Base-by-base conservation (phyloP, 495 filamentous ascomycete species). In the Neurospora intermedia region DNA sequence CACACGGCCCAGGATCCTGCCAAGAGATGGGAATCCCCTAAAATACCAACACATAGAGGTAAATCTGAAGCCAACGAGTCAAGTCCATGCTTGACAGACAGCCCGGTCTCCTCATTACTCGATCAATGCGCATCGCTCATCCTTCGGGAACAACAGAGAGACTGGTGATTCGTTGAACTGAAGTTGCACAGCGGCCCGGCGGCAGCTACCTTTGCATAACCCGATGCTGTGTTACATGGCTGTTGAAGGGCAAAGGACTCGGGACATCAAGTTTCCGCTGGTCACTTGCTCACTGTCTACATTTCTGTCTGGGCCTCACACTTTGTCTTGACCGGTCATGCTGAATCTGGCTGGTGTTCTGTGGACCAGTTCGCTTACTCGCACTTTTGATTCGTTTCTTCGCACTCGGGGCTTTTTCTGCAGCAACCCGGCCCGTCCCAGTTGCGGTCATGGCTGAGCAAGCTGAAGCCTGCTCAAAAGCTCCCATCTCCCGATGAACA, bases 361-460 rank as follows among this genome's bases (percentile, higher is more conserved):
- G 43, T 45, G 40, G 41, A 45, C 69, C 69, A 35, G 27, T 73
- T 81, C 80, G 80, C 80, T 81, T 81, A 80, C 46, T 20, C 31
- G 31, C 10, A 18, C 73, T 69, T 54, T 75, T 81, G 78, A 81
- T 81, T 81, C 77, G 80, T 71, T 66, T 66, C 54, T 62, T 35
- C 71, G 38, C 70, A 71, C 23, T 41, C 27, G 42, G 72, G 54
- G 43, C 40, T 46, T 45, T 59, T n/a, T 43, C 35, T 73, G 40
- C 69, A 70, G 41, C 27, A 66, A 66, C 27, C 54, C 54, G 27
- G 54, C 15, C 27, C 27, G 54, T 66, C 54, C 27, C 27, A 35
- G 54, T 66, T 66, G 54, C 54, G 54, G 23, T 62, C 54, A 66
- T 15, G 27, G 54, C 54, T 66, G 54, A 66, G 54, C 27, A 66